These are phyloP conservation scores for Macaranga tanarius DNA, from an alignment of 441 rosid genomes.

Conservation along the genomic window DNA sequence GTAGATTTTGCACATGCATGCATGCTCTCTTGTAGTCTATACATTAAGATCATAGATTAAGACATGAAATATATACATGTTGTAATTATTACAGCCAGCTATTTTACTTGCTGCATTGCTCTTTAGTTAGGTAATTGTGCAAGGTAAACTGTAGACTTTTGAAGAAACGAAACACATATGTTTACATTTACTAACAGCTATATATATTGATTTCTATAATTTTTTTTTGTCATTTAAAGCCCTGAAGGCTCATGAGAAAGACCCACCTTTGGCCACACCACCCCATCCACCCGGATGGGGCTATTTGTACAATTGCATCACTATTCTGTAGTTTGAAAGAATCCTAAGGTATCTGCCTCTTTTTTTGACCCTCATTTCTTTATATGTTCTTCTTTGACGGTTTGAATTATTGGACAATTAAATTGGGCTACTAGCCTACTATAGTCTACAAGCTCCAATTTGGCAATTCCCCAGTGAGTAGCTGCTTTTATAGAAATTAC, in stretches of 20 bases:
- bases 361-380: background rate
- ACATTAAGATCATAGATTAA: slow-evolving; percentile 8
- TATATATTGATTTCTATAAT: too few species aligned
- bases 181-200: too few species aligned
- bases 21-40: slow-evolving; percentile 7
- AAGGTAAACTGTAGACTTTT: slow-evolving; percentile 8
- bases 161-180: too few species aligned
- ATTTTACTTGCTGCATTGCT: slow-evolving; percentile 4
- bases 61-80: slow-evolving; percentile 1
- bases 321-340: background rate
- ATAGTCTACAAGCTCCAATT: too few species aligned
- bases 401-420: background rate
- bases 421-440: too few species aligned
- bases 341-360: background rate
- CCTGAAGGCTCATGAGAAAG: too few species aligned
- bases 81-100: background rate
- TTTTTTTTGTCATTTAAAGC: too few species aligned
- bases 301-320: slow-evolving; percentile 7
- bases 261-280: too few species aligned
- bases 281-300: too few species aligned
- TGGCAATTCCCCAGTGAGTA: too few species aligned
- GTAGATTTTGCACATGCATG: slow-evolving; percentile 10
- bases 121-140: slow-evolving; percentile 19
- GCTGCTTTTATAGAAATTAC: too few species aligned
- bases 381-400: background rate